Base-by-base conservation (phyloP, 148 eudicot genomes). In the Oxyria digyna region DNA sequence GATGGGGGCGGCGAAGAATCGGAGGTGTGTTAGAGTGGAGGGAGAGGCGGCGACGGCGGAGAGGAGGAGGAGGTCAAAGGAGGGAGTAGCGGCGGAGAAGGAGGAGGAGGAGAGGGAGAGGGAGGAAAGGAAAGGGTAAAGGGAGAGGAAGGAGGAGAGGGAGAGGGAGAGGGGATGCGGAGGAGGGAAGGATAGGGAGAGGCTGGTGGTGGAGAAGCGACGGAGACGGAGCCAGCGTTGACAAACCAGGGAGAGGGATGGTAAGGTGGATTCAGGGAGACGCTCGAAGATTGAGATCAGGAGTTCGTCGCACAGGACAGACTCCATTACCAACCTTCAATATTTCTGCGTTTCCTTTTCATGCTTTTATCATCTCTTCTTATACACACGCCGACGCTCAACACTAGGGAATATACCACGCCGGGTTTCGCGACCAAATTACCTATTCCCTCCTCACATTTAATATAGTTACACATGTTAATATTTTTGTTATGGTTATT, bases 161-260 rank as follows among this genome's bases (percentile, higher is more conserved):
- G 65, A 49, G 6, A 73, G 70, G 26, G 69, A 42, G 13, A 69
- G 67, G 27, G 73, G 64, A 27, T 69, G 71, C 67, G 76, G 45
- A 32, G 79, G 45, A 67, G 7, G 46, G 69, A 85, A 82, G 40
- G 6, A 50, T 69, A 85, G 85, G 40, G 84, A 76, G 71, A 86
- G 85, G 52, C 79, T 21, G 73, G 85, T 42, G 42, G 45, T 71
- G 64, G 87, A 83, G 41, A 77, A 78, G 74, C 87, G 94, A 68
- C 43, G 74, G 74, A 88, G 85, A 62, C 79, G 87, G 79, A 78
- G 85, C 89, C 89, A 88, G 23, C 89, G 84, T 72, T 69, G 80
- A 71, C 81, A 88, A 70, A 85, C 89, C n/a, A 84, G 82, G 62
- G 88, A 67, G 38, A 78, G 63, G 71, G 83, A 38, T 70, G 84